A percentile compares a stretch with the other conserved stretches of the same genome.
These are phyloP conservation scores for Pyrus pyrifolia DNA, from an alignment of 306 rosid genomes.

Conservation along the genomic window DNA sequence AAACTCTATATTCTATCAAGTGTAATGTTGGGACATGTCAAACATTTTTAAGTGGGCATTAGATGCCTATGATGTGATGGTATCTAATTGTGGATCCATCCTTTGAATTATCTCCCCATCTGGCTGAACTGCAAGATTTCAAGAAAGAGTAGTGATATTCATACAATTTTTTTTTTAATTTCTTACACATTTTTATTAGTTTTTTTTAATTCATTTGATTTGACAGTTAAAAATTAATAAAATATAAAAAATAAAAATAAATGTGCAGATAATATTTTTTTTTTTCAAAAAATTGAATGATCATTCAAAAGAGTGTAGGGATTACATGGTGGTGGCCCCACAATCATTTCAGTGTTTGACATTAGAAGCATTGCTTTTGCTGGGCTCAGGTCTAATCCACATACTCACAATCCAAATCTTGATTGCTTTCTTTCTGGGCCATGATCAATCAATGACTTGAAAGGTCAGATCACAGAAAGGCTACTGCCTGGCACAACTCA, in stretches of 20 bases:
- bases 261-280: too few species aligned
- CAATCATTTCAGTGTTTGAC: constrained; percentile 1
- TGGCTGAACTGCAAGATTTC: neutral
- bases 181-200: too few species aligned
- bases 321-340: neutral
- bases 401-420: neutral
- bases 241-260: too few species aligned
- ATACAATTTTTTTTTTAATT: too few species aligned
- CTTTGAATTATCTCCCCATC: neutral
- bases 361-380: neutral
- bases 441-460: too few species aligned
- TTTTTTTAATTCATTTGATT: too few species aligned
- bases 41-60: neutral
- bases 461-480: too few species aligned
- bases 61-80: neutral
- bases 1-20: neutral
- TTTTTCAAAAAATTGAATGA: neutral
- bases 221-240: too few species aligned
- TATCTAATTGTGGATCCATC: neutral
- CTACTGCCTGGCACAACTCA: neutral
- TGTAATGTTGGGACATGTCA: neutral
- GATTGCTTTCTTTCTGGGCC: neutral
- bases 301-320: neutral
- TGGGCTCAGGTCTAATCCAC: neutral
- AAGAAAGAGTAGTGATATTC: neutral